A percentile compares a stretch with the other conserved stretches of the same genome.
Conservation (phyloP, 2,329 filamentous ascomycete genomes). For the Aspergillus ochraceus region DNA sequence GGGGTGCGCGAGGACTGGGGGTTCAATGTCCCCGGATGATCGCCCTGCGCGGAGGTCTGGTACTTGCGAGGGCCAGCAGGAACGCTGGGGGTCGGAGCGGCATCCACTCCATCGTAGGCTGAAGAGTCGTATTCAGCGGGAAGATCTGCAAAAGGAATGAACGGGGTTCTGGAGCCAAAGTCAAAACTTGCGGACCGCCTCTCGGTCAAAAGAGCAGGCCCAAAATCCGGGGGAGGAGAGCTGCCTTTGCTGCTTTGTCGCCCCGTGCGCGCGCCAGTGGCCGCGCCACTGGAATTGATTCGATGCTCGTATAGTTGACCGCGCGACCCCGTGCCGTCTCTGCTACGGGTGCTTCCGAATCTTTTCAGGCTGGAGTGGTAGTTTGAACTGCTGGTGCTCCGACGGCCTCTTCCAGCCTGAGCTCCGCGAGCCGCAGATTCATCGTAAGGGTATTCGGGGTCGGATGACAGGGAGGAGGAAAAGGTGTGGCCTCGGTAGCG, state of each 20-base stretch:
- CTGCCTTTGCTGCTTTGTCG: conserved; percentile 72
- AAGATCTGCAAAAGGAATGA: conserved; percentile 23
- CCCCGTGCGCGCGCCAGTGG: conserved; percentile 35
- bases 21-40: conserved; percentile 25
- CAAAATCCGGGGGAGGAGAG: conserved; percentile 72
- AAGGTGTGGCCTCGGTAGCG: conserved; percentile 60
- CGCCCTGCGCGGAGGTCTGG: conserved; percentile 43
- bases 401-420: conserved; percentile 53
- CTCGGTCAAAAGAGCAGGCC: conserved; percentile 45
- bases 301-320: conserved; percentile 37
- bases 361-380: conserved; percentile 61
- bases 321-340: conserved; percentile 41
- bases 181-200: conserved; percentile 49
- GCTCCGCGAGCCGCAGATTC: conserved; percentile 43
- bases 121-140: conserved; percentile 22
- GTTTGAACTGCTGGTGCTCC: conserved; percentile 80
- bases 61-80: conserved; percentile 72
- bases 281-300: conserved; percentile 20
- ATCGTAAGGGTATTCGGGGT: conserved; percentile 49
- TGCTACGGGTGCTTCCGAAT: conserved; percentile 61
- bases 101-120: conserved; percentile 62
- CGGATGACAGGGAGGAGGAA: conserved; percentile 60
- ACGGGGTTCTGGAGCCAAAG: conserved; percentile 39
- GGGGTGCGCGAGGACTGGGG: conserved; percentile 31
- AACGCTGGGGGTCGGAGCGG: conserved; percentile 82